Conservation (phyloP, 1,284 basidiomycete genomes). For the Naganishia liquefaciens region DNA sequence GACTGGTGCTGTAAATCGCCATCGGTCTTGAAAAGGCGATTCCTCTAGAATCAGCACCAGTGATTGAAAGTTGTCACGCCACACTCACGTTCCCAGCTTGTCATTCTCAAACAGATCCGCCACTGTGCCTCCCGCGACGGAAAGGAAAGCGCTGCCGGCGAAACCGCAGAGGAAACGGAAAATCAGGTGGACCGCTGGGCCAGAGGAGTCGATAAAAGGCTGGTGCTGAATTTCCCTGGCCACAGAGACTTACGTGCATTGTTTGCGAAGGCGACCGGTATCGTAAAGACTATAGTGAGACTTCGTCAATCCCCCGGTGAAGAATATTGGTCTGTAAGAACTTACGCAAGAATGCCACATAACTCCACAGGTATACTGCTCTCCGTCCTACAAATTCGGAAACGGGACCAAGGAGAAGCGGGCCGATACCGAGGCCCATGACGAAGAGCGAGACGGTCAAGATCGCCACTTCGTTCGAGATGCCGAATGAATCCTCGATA, state of each 20-base stretch:
- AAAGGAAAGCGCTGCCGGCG: constrained; percentile 68
- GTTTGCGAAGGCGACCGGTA: constrained; percentile 68
- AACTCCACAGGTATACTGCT: constrained; percentile 40
- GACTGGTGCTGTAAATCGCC: constrained; percentile 69
- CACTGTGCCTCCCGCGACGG: constrained; percentile 76
- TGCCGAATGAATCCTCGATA: constrained; percentile 62
- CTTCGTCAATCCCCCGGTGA: neutral
- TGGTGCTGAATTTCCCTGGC: neutral
- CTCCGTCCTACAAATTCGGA: constrained; percentile 61
- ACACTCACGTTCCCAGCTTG: constrained; percentile 66
- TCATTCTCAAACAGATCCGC: constrained; percentile 69
- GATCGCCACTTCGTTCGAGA: constrained; percentile 68
- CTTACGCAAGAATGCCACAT: constrained; percentile 43
- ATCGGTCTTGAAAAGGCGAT: constrained; percentile 61
- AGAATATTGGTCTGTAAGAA: neutral
- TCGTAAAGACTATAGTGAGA: constrained; percentile 59
- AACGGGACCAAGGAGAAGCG: constrained; percentile 62
- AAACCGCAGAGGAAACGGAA: constrained; percentile 73
- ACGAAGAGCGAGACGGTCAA: constrained; percentile 70
- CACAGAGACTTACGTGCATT: constrained; percentile 57
- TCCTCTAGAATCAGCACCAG: neutral
- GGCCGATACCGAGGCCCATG: constrained; percentile 59
- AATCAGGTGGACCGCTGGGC: constrained; percentile 60
- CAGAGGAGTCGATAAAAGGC: constrained; percentile 28
- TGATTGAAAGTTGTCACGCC: too few relatives aligned